Base-by-base conservation (phyloP, 106 monocot species). In the Amphibolis antarctica region DNA sequence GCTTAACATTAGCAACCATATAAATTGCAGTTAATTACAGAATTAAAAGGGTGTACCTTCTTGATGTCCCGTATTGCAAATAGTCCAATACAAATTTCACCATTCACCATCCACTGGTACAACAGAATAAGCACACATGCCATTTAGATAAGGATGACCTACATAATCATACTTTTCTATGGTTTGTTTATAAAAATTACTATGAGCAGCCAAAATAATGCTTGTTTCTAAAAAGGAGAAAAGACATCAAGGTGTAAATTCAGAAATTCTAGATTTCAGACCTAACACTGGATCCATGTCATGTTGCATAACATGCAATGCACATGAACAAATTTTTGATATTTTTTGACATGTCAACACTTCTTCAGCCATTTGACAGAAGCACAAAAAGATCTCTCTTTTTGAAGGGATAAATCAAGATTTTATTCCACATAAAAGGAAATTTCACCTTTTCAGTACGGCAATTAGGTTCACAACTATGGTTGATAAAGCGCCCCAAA, bases 61-160 rank as follows among this genome's bases (percentile, higher is more conserved):
- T 87, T 90, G 18, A 98, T 80, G 58, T 91, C 84, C 53, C 87
- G 75, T 53, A 87, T 53, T 0, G 96, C 85, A 80, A 98, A 98
- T 29, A 98, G 67, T 46, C 96, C 96, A 70, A 98, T 85, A 68
- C 96, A 98, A 63, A 98, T 86, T 82, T 98, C 96, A 71, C 96
- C 96, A 79, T 98, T 90, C 22, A 98, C 84, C 82, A 90, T 98
- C 96, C 96, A 98, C 96, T 98, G 84, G 27, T 72, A 56, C 24
- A 68, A 81, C 49, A 52, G 14, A 58, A 65, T 27, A 55, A 57
- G 26, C 23, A 28, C 3, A 57, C 4, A 57, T 14, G 12, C 23
- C 27, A 57, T 15, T 12, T 4, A 57, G 28, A 57, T 26, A 14
- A 57, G 28, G 13, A 49, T 28, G 23, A 12, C 29, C 28, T 57